These are phyloP conservation scores for Leccinum pachyderme DNA, from an alignment of 1,284 basidiomycete species.

Conservation along the genomic window DNA sequence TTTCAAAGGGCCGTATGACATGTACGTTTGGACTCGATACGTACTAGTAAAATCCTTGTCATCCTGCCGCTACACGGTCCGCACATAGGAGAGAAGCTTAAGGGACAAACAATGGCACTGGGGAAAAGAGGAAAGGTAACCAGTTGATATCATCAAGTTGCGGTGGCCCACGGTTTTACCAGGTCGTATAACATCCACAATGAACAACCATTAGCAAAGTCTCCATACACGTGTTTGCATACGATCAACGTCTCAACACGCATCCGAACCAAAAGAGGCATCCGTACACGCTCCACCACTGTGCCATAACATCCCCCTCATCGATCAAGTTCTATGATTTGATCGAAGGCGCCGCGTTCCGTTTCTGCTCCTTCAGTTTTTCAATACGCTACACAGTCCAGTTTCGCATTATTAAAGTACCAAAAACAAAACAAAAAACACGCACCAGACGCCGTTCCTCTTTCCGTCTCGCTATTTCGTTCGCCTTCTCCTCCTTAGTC, in stretches of 20 bases:
- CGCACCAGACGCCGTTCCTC: slow-evolving; percentile 83
- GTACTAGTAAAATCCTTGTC: too few relatives aligned
- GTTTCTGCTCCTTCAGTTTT: slow-evolving; percentile 70
- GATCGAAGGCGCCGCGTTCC: slow-evolving; percentile 31
- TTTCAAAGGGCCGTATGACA: too few relatives aligned
- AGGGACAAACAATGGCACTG: too few relatives aligned
- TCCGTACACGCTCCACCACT: neutral
- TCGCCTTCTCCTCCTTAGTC: slow-evolving; percentile 85
- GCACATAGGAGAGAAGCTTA: too few relatives aligned
- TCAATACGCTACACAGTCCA: slow-evolving; percentile 54
- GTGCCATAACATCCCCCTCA: neutral
- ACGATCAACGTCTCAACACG: neutral
- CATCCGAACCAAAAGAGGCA: neutral
- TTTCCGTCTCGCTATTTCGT: slow-evolving; percentile 83
- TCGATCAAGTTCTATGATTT: slow-evolving; percentile 6
- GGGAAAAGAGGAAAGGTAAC: too few relatives aligned
- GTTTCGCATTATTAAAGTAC: neutral
- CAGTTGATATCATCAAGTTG: too few relatives aligned
- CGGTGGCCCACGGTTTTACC: too few relatives aligned
- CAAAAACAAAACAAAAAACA: neutral
- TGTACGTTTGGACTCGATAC: too few relatives aligned
- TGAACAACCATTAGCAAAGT: neutral
- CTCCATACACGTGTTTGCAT: neutral
- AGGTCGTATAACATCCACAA: too few relatives aligned
- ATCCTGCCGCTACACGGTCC: too few relatives aligned